Evolutionary conservation across 768 basidiomycete species (phyloP).

Genomic region (Coprinopsis sp.): DNA sequence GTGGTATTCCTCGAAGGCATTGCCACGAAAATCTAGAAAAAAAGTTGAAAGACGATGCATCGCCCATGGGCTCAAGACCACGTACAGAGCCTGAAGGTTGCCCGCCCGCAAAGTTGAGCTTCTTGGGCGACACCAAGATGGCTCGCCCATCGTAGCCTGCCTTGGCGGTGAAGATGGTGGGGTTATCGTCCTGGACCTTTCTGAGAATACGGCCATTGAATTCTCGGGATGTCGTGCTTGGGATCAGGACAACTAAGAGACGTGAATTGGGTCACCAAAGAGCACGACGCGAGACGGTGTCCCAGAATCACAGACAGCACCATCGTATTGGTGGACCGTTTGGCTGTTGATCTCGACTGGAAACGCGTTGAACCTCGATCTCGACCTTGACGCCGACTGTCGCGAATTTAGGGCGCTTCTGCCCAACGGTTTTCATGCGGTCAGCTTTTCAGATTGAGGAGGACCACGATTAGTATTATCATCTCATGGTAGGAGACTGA

Average conservation of each 20-base stretch:
- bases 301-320: conserved; percentile 34
- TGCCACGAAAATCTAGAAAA: no score
- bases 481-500: background rate
- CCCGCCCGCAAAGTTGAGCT: no score
- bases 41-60: no score
- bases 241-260: background rate
- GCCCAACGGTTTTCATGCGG: conserved; percentile 25
- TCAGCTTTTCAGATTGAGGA: conserved; percentile 4
- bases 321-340: conserved; percentile 75
- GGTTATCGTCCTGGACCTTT: no score
- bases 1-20: no score
- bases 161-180: no score
- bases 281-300: background rate
- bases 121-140: no score
- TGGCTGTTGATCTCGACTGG: conserved; percentile 47
- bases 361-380: conserved; percentile 54
- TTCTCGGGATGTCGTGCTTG: no score
- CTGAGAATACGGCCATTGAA: no score
- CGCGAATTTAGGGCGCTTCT: conserved; percentile 30
- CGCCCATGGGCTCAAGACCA: no score
- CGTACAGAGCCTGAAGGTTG: no score
- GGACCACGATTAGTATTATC: conserved; percentile 14
- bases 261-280: background rate
- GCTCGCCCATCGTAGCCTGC: no score
- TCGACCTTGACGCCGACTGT: conserved; percentile 22